phyloP scores from a whole-genome alignment of 192 early-diverging fungal genomes.

The Rhizophagus sp. region DNA sequence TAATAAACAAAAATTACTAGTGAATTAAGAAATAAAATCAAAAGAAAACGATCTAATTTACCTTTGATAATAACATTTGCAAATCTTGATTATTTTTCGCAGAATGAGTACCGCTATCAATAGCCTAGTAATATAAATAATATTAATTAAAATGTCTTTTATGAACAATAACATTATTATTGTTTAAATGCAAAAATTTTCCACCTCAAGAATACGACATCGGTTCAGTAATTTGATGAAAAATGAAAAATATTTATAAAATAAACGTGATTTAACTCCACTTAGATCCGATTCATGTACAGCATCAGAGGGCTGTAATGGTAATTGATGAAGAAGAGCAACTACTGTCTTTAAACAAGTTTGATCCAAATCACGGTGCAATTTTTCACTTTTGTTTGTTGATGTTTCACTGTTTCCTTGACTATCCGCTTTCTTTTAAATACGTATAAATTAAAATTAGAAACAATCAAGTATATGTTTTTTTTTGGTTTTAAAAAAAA shows the following conservation, averaged over 20 bases:
- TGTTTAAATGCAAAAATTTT: background rate
- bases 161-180: background rate
- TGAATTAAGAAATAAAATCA: background rate
- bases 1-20: background rate
- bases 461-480: background rate
- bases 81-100: constrained; percentile 34
- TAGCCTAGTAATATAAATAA: constrained; percentile 6
- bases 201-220: constrained; percentile 63
- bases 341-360: constrained; percentile 78
- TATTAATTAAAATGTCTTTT: no score
- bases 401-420: constrained; percentile 39
- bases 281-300: constrained; percentile 58
- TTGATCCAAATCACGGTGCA: constrained; percentile 76
- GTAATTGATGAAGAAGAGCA: constrained; percentile 65
- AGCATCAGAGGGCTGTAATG: constrained; percentile 66
- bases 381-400: constrained; percentile 53
- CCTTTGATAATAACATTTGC: constrained; percentile 39
- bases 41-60: constrained; percentile 10
- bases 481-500: constrained; percentile 2
- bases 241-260: constrained; percentile 76
- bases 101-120: constrained; percentile 31
- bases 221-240: constrained; percentile 73
- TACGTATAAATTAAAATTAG: background rate
- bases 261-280: constrained; percentile 63
- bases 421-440: constrained; percentile 38